These are phyloP conservation scores for Aspergillus leporis DNA, from an alignment of 495 filamentous ascomycete genomes.

Conservation along the genomic window DNA sequence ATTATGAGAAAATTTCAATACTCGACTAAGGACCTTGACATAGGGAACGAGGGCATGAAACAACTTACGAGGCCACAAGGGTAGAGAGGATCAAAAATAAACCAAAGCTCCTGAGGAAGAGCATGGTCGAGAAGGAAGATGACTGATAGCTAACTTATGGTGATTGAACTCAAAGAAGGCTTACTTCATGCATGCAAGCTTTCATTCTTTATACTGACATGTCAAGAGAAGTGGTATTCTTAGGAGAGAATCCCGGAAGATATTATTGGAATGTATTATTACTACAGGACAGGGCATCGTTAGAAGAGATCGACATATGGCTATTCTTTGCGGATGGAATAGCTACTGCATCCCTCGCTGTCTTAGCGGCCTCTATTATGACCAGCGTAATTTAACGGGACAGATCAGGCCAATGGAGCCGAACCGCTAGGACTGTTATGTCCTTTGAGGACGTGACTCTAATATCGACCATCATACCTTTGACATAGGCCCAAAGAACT, in stretches of 20 bases:
- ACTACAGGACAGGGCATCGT: neutral
- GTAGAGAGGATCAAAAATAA: slow-evolving; percentile 19
- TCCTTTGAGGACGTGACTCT: neutral
- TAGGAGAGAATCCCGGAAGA: neutral
- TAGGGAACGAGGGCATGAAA: neutral
- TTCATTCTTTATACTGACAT: neutral
- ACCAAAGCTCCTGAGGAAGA: slow-evolving; percentile 19
- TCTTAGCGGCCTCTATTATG: neutral
- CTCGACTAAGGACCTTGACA: neutral
- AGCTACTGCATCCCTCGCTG: neutral
- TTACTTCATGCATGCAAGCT: neutral
- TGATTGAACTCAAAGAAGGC: neutral
- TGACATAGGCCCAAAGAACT: neutral
- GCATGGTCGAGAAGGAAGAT: slow-evolving; percentile 17
- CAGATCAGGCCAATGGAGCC: neutral
- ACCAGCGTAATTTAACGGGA: neutral
- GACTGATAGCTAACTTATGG: neutral
- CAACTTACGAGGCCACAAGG: slow-evolving; percentile 25
- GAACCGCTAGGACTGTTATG: neutral
- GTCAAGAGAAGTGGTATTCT: neutral
- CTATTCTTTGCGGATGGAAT: neutral
- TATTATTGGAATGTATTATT: neutral
- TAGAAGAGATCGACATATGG: neutral
- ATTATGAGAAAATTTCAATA: neutral
- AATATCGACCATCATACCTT: neutral